Base-by-base conservation (phyloP, 2,329 filamentous ascomycete genomes). In the Tolypocladium cylindrosporum region DNA sequence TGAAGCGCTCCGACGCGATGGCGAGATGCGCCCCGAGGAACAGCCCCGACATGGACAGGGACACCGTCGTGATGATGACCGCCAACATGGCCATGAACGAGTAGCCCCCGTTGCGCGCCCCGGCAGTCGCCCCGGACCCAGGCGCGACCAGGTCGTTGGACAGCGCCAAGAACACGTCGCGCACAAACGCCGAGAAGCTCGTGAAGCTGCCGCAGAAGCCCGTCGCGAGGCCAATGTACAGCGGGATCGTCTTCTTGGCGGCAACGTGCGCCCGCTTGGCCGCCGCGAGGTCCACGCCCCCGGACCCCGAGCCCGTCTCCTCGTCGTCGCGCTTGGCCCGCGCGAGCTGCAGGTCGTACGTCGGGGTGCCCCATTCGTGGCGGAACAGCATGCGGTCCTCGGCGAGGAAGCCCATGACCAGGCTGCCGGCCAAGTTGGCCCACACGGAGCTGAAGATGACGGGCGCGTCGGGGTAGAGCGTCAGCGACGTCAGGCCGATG, bases 171-270 rank as follows among this genome's bases (percentile, higher is more conserved):
- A 95, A 96, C 16, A 80, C 74, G 65, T 96, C 92, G 8, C 89
- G 82, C 53, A 92, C 86, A 68, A 96, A 95, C 24, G 87, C 85
- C 0, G 91, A 96, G 72, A 96, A 96, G 11, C 88, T 92, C 0
- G 92, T 97, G 67, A 94, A 90, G 63, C 89, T 92, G 61, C 93
- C 90, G 66, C 91, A 96, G 71, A 94, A 94, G 13, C 89, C 93
- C 0, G 89, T 96, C 0, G 90, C 84, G 7, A 97, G 82, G 55
- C 89, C 92, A 59, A 96, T 88, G 68, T 95, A 96, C 0, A 96
- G 77, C 0, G 93, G 92, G 36, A 96, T 88, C 0, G 89, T 89
- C 75, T 95, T 96, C 69, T 96, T 96, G 36, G 78, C 74, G 6
- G 84, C 77, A 42, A 80, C 70, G 67, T 89, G 83, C 1, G 78